These are phyloP conservation scores for Trichophyton simii DNA, from an alignment of 2,329 filamentous ascomycete genomes.

Conservation along the genomic window DNA sequence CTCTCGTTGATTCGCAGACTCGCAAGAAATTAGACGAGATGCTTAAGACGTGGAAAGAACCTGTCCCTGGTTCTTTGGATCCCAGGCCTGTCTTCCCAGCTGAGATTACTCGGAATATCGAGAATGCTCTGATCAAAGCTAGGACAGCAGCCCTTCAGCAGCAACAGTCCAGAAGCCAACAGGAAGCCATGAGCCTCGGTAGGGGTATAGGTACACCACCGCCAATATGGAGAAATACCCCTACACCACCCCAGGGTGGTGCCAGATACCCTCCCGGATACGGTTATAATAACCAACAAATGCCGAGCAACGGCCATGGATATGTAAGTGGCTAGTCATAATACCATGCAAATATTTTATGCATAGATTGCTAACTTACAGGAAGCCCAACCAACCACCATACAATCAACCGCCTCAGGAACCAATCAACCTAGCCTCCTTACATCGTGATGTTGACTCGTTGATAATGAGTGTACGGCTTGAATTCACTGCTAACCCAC, in stretches of 20 bases:
- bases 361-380: not conserved
- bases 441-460: conserved; percentile 72
- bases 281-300: conserved; percentile 3
- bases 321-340: conserved; percentile 14
- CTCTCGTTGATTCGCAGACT: conserved; percentile 68
- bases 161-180: conserved; percentile 40
- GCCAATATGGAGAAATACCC: conserved; percentile 52
- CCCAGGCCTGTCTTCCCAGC: conserved; percentile 81
- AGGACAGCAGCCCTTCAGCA: conserved; percentile 43
- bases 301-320: conserved; percentile 21
- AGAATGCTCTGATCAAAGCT: conserved; percentile 84
- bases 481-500: conserved; percentile 62
- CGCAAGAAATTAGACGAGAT: conserved; percentile 92
- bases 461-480: conserved; percentile 61
- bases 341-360: not conserved
- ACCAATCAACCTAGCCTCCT: conserved; percentile 48
- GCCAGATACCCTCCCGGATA: conserved; percentile 28
- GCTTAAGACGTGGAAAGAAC: conserved; percentile 95
- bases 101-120: conserved; percentile 79
- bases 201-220: conserved; percentile 42
- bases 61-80: conserved; percentile 85
- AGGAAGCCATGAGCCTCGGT: conserved; percentile 42
- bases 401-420: conserved; percentile 20
- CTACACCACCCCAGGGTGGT: conserved; percentile 53
- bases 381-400: not conserved